Percentiles rank a stretch among this genome's conserved stretches.
These are phyloP conservation scores for Agaricus bisporus DNA, from an alignment of 768 basidiomycete species.

Conservation along the genomic window DNA sequence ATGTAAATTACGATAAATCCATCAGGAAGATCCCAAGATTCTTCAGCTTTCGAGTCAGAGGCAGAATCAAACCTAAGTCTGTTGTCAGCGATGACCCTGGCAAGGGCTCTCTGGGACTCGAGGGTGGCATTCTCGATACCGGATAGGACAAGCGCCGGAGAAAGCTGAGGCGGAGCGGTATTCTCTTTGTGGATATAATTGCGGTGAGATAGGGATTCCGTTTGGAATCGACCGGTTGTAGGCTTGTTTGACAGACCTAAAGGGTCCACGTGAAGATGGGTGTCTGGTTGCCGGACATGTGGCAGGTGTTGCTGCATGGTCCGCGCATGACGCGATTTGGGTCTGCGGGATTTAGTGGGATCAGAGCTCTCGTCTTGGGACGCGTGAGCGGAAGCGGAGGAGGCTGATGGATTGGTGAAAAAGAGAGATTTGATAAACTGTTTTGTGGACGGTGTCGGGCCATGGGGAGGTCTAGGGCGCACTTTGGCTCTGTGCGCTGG, in stretches of 20 bases:
- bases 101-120: conserved; percentile 52
- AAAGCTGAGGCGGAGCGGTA: conserved; percentile 33
- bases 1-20: conserved; percentile 72
- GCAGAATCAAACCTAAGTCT: conserved; percentile 39
- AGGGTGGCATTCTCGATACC: conserved; percentile 60
- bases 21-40: conserved; percentile 54
- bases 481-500: conserved; percentile 53
- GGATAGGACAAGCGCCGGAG: conserved; percentile 60
- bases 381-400: conserved; percentile 13
- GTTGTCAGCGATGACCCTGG: conserved; percentile 44
- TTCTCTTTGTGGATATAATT: conserved; percentile 26
- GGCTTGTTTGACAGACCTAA: not conserved
- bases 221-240: not conserved
- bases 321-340: conserved; percentile 6
- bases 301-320: conserved; percentile 9
- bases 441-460: conserved; percentile 9
- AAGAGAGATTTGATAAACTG: conserved; percentile 25
- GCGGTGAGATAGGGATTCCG: conserved; percentile 7
- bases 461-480: conserved; percentile 15
- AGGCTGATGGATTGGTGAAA: conserved; percentile 15
- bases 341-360: conserved; percentile 11
- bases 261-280: not conserved
- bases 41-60: conserved; percentile 21
- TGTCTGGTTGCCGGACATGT: conserved; percentile 3
- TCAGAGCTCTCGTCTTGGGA: conserved; percentile 19